A percentile compares a stretch with the other conserved stretches of the same genome.
Evolutionary conservation across 768 basidiomycete species (phyloP).

Genomic region (Russula abietina): DNA sequence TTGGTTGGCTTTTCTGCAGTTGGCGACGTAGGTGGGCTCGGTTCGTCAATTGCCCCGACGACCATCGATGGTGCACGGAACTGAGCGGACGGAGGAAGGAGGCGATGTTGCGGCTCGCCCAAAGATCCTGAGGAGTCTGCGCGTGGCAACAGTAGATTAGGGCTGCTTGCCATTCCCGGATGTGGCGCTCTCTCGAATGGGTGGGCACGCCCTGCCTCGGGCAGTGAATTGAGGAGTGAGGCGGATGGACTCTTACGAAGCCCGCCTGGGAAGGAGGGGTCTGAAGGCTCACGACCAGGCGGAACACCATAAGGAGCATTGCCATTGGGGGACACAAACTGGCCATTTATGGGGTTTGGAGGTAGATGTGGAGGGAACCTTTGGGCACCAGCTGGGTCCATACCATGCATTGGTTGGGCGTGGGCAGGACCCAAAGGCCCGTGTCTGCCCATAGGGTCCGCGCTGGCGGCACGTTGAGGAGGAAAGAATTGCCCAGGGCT

Average conservation of each 20-base stretch:
- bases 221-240: conserved; percentile 51
- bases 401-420: conserved; percentile 1
- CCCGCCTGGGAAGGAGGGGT: conserved; percentile 29
- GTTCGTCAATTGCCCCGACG: conserved; percentile 52
- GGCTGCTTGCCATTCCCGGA: conserved; percentile 32
- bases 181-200: conserved; percentile 35
- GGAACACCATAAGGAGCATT: conserved; percentile 4
- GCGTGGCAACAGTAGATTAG: conserved; percentile 27
- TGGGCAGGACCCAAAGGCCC: conserved; percentile 5
- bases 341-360: conserved; percentile 2
- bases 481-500: conserved; percentile 26
- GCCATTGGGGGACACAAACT: conserved; percentile 6
- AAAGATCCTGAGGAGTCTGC: conserved; percentile 30
- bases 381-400: conserved; percentile 2
- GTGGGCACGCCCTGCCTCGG: conserved; percentile 28
- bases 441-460: conserved; percentile 13
- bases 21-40: conserved; percentile 84
- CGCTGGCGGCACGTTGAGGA: conserved; percentile 16
- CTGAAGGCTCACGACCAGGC: conserved; percentile 27
- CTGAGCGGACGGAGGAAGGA: conserved; percentile 60
- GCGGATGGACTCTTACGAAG: conserved; percentile 52
- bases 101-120: conserved; percentile 40
- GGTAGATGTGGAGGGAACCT: conserved; percentile 2
- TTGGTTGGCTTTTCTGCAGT: conserved; percentile 45
- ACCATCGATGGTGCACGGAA: conserved; percentile 47